Conservation (phyloP, 2,329 filamentous ascomycete genomes). For the Arthrinium phaeospermum region DNA sequence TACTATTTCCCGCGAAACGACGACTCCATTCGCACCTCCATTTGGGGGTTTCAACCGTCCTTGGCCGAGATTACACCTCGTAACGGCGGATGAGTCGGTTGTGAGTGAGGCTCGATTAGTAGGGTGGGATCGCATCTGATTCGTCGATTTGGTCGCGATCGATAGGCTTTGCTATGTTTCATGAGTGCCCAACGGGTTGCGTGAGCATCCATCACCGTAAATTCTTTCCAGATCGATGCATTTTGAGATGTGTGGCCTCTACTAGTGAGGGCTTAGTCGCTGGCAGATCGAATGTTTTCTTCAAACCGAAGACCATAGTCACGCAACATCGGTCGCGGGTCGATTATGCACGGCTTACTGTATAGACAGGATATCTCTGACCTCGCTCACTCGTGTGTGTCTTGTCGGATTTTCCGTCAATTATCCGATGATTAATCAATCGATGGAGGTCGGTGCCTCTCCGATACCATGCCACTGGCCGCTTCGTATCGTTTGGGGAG, state of each 20-base stretch:
- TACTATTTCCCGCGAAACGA: not conserved
- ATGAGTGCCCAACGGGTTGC: not conserved
- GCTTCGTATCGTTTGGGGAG: not conserved
- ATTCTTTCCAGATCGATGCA: not conserved
- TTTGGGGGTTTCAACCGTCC: not conserved
- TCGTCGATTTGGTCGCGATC: not conserved
- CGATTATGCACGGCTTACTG: not conserved
- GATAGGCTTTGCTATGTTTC: not conserved
- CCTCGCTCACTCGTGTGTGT: not conserved
- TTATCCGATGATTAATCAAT: not conserved
- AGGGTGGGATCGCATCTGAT: not conserved
- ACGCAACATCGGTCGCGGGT: not conserved
- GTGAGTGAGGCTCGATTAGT: not conserved
- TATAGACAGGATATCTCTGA: not conserved
- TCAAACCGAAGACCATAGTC: not conserved
- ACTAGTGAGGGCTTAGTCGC: not conserved
- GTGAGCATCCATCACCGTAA: not conserved
- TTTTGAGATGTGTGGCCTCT: not conserved
- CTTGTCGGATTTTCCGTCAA: not conserved
- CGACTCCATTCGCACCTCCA: conserved; percentile 9
- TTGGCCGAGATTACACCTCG: conserved; percentile 2
- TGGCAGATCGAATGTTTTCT: not conserved
- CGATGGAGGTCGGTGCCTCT: not conserved
- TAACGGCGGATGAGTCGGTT: not conserved
- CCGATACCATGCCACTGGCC: not conserved